Evolutionary conservation across 306 rosid genomes (phyloP), one percentile per base, ranked within the genome.

Genomic region (Rosa chinensis): DNA sequence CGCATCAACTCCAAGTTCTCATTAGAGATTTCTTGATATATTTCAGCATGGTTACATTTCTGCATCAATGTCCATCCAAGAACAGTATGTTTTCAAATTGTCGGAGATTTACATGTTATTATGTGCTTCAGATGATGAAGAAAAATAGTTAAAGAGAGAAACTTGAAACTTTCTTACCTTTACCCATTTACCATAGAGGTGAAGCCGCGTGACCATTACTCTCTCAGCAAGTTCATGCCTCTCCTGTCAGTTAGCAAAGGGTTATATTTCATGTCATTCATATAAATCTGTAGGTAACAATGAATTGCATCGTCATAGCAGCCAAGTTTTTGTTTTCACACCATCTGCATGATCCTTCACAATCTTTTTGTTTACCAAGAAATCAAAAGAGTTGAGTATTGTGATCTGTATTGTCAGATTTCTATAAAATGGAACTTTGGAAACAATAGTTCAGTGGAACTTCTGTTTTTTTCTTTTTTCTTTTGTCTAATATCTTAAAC

Each of bases 131-230:
- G 49, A 72, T 35, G 70, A 44, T 7, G 17, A 20, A 17, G 3
- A 59, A 67, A 1, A 4, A 28, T 40, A 43, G 43, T 23, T 12
- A 10, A 42, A 10, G 35, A 58, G 53, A 64, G 25, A 55, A 68
- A 17, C 47, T 20, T 40, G 16, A 2, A 44, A 80, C 25, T 82
- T 42, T 21, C 76, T 81, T 85, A 92, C 99, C 99, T 95, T 91
- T 50, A 89, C 77, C 99, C 99, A 95, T 93, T 93, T 93, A 23
- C 96, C 88, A 73, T 92, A 95, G 42, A 95, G 94, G 81, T 92
- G 92, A 73, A 95, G 99, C 78, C 99, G 75, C 45, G 99, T 95
- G 76, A 95, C 80, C 99, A 95, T 95, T 76, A 95, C 98, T 88
- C 99, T 89, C 83, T 95, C 99, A 3, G 99, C 99, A 78, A 95